phyloP scores from a whole-genome alignment of 345 rosid species.

The Lenwebbia sp. region DNA sequence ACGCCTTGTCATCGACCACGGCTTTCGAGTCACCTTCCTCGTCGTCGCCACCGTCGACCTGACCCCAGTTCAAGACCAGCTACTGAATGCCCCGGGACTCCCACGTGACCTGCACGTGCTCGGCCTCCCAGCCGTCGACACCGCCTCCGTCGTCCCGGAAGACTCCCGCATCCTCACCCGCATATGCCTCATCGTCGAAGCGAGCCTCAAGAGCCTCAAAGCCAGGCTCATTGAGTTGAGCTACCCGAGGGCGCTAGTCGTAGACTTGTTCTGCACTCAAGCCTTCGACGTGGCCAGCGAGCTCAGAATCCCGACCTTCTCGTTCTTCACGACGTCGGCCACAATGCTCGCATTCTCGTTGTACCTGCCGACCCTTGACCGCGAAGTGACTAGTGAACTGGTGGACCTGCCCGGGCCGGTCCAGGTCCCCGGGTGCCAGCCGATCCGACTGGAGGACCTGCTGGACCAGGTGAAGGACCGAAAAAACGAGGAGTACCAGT shows the following conservation, averaged over 20 bases:
- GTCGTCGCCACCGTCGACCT: slow-evolving; percentile 6
- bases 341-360: slow-evolving; percentile 10
- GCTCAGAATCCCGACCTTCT: slow-evolving; percentile 15
- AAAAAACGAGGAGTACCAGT: slow-evolving; percentile 3
- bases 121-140: slow-evolving; percentile 17
- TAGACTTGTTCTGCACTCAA: slow-evolving; percentile 18
- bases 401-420: slow-evolving; percentile 10
- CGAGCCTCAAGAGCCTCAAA: slow-evolving; percentile 14
- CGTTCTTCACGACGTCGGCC: slow-evolving; percentile 11
- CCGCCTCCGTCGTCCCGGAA: slow-evolving; percentile 3
- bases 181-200: slow-evolving; percentile 4
- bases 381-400: slow-evolving; percentile 9
- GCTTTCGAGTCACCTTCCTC: slow-evolving; percentile 18
- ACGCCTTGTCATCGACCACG: slow-evolving; percentile 13
- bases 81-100: slow-evolving; percentile 10
- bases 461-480: slow-evolving; percentile 8
- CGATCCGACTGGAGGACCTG: slow-evolving; percentile 6
- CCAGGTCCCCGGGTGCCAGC: slow-evolving; percentile 21
- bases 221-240: background rate
- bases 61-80: slow-evolving; percentile 4
- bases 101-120: slow-evolving; percentile 10
- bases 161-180: slow-evolving; percentile 3
- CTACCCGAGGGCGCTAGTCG: slow-evolving; percentile 15
- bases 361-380: slow-evolving; percentile 15
- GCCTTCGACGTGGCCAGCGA: slow-evolving; percentile 20